Base-by-base conservation (phyloP, 2,329 filamentous ascomycete genomes). In the Colletotrichum horii region DNA sequence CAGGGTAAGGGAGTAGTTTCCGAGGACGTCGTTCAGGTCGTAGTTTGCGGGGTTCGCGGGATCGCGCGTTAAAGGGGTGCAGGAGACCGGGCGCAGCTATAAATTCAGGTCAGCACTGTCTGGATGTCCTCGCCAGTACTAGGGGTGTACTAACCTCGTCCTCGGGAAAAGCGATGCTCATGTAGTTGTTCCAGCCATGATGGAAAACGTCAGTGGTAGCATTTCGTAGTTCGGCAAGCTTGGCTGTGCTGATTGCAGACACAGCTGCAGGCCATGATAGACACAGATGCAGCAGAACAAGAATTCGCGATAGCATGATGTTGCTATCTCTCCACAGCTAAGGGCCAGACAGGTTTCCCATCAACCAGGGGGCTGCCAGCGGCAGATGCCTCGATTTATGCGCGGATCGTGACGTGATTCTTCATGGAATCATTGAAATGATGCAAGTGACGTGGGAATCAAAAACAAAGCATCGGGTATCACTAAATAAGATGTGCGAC, bases 111-210 rank as follows among this genome's bases (percentile, higher is more conserved):
- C 19, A 77, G 74, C 64, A 52, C n/a, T 26, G 16, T 55, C 15
- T 14, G 55, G 5, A 26, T 58, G 15, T 30, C 55, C 61, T 16
- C 19, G 7, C n/a, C 14, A 32, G 24, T 19, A 26, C 16, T 24
- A 26, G 30, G 15, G 61, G 36, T 60, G 81, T 67, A 83, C 26
- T 6, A 55, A 93, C 92, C 90, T 97, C 97, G 82, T 99, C 97
- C 84, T 98, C 97, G 15, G 97, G 97, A 82, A 98, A 99, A 74
- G 96, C 97, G 84, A 98, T 90, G 78, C 91, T 87, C 93, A 98
- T 97, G 87, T 99, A 99, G 84, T 96, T 98, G 85, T 96, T 93
- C 87, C 93, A 98, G 76, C 97, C 97, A 88, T 99, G 97, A 84
- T 98, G 98, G 88, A 98, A 98, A 90, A 98, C 95, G 79, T 95